phyloP scores from a whole-genome alignment of 768 basidiomycete species.

The Termitomyces sp. region DNA sequence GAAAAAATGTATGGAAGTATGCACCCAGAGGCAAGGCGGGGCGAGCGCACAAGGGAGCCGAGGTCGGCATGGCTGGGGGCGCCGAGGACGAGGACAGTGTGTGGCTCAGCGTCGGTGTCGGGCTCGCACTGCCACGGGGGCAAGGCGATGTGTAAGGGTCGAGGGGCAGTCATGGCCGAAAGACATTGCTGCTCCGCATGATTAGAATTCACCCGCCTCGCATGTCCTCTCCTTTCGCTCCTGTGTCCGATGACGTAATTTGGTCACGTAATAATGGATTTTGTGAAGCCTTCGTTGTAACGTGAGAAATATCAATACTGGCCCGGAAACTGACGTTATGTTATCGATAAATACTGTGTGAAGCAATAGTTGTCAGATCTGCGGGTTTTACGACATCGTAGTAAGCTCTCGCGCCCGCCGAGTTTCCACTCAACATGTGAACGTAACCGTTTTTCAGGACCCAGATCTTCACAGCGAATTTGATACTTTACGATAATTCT shows the following conservation, averaged over 20 bases:
- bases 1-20: too few species aligned
- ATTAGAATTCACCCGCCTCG: neutral
- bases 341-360: neutral
- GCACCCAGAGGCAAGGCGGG: slow-evolving; percentile 22
- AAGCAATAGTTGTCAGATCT: slow-evolving; percentile 1
- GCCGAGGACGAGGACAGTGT: slow-evolving; percentile 34
- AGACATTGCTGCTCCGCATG: slow-evolving; percentile 18
- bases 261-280: neutral
- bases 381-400: neutral
- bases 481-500: neutral
- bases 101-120: slow-evolving; percentile 11
- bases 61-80: slow-evolving; percentile 29
- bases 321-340: neutral
- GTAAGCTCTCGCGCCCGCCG: too few species aligned
- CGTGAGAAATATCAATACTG: neutral
- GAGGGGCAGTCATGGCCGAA: slow-evolving; percentile 30
- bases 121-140: slow-evolving; percentile 4
- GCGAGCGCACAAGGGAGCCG: slow-evolving; percentile 27
- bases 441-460: neutral
- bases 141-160: slow-evolving; percentile 21
- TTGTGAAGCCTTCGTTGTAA: neutral
- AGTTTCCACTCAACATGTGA: neutral
- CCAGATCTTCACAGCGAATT: neutral
- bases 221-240: too few species aligned
- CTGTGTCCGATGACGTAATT: neutral